phyloP scores from a whole-genome alignment of 2,329 filamentous ascomycete species.

The Microdochium trichocladiopsis region DNA sequence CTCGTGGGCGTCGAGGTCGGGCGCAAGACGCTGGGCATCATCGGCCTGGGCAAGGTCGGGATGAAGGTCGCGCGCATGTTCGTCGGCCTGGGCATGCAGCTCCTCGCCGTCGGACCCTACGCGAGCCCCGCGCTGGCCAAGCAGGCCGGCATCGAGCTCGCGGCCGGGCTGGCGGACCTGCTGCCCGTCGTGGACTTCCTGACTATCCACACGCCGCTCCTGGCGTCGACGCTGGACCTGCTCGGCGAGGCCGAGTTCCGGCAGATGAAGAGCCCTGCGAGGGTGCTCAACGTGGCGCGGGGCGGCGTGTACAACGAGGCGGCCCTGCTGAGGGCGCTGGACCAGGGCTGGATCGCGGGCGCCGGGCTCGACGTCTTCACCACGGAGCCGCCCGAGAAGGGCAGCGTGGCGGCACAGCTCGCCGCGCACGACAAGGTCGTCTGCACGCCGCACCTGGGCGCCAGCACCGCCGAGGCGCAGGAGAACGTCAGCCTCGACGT shows the following conservation, averaged over 20 bases:
- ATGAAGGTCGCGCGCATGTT: constrained; percentile 75
- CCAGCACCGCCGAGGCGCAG: constrained; percentile 75
- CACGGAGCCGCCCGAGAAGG: constrained; percentile 57
- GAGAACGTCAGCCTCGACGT: constrained; percentile 81
- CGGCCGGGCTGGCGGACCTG: constrained; percentile 50
- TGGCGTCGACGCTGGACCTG: constrained; percentile 70
- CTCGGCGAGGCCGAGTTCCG: constrained; percentile 60
- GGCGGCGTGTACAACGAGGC: constrained; percentile 76
- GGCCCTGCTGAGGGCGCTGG: constrained; percentile 62
- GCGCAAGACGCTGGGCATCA: constrained; percentile 67
- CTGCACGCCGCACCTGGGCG: constrained; percentile 72
- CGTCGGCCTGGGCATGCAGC: constrained; percentile 68
- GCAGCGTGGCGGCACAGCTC: constrained; percentile 54
- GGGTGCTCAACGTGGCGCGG: constrained; percentile 72
- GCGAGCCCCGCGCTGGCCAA: constrained; percentile 63
- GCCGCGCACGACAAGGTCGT: constrained; percentile 64
- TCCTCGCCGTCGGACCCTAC: constrained; percentile 71
- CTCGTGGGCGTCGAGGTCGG: constrained; percentile 74
- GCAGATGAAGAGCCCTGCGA: constrained; percentile 66
- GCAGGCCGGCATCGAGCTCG: constrained; percentile 45
- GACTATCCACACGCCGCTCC: constrained; percentile 74
- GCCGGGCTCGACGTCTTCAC: constrained; percentile 79
- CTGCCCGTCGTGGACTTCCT: constrained; percentile 66
- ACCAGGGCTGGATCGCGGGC: constrained; percentile 65
- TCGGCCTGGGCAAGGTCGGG: constrained; percentile 78